Percentiles rank a stretch among this genome's conserved stretches.
These are phyloP conservation scores for Gossypioides kirkii DNA, from an alignment of 345 rosid species.

Conservation along the genomic window DNA sequence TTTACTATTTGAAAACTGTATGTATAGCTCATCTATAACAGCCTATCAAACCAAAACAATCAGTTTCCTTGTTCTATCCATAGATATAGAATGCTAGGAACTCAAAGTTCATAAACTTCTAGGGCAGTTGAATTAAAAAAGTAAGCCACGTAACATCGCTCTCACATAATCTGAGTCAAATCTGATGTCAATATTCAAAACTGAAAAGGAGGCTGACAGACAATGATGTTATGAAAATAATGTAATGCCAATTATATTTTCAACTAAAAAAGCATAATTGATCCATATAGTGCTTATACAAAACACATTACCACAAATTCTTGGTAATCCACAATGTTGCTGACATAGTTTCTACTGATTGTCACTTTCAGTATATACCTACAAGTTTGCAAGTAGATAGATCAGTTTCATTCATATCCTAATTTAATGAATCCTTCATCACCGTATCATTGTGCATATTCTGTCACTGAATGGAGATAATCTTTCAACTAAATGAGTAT, in stretches of 20 bases:
- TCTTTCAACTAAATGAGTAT: background rate
- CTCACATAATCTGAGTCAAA: background rate
- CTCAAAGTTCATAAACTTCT: background rate
- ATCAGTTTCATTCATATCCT: background rate
- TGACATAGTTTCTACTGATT: conserved; percentile 36
- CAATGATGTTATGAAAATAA: background rate
- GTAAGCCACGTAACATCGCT: background rate
- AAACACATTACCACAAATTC: conserved; percentile 37
- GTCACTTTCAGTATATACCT: conserved; percentile 52
- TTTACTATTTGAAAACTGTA: background rate
- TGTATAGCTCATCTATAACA: background rate
- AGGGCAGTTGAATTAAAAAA: background rate
- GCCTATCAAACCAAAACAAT: background rate
- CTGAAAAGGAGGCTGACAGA: background rate
- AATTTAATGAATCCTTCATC: background rate
- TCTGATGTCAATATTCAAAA: background rate
- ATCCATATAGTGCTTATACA: background rate
- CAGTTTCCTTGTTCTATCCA: background rate
- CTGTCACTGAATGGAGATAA: background rate
- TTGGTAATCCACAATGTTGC: conserved; percentile 41
- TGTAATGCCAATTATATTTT: background rate
- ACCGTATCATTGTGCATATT: background rate
- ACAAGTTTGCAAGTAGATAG: conserved; percentile 10
- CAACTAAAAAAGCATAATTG: background rate
- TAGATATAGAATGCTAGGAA: background rate